Evolutionary conservation across 2,329 filamentous ascomycete genomes (phyloP).

Genomic region (Capronia coronata): DNA sequence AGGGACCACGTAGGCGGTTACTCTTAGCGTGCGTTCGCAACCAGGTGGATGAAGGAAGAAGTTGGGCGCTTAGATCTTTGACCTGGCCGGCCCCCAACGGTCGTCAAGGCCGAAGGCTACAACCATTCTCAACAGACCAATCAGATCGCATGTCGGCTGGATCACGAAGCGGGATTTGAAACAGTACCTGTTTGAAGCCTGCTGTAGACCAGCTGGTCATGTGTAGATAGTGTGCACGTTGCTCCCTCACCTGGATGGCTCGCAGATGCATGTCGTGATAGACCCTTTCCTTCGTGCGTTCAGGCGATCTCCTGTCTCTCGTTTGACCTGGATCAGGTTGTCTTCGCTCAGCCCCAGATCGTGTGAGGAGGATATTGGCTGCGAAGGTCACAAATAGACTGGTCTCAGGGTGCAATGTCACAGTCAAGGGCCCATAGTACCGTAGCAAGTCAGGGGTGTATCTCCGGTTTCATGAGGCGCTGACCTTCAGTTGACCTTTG

Average conservation of each 20-base stretch:
- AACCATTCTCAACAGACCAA: neutral
- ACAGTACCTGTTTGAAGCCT: neutral
- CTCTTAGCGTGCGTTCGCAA: too few species aligned
- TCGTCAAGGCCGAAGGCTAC: too few species aligned
- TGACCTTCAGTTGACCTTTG: neutral
- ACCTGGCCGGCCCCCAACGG: neutral
- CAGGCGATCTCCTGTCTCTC: too few species aligned
- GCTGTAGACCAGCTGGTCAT: neutral
- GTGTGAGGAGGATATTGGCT: too few species aligned
- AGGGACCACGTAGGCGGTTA: too few species aligned
- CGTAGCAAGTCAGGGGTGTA: neutral
- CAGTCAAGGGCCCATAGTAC: neutral
- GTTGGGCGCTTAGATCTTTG: neutral
- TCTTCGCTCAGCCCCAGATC: too few species aligned
- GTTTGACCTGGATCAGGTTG: too few species aligned
- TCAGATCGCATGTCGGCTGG: neutral
- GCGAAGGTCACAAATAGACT: neutral
- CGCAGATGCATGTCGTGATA: too few species aligned
- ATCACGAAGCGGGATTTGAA: neutral
- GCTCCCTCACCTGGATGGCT: too few species aligned
- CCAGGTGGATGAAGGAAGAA: too few species aligned
- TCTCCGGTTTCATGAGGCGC: neutral
- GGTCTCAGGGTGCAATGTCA: neutral
- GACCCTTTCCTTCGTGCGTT: too few species aligned
- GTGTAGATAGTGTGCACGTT: neutral